Evolutionary conservation across 2,329 filamentous ascomycete species (phyloP).

Genomic region (Monosporascus sp.): DNA sequence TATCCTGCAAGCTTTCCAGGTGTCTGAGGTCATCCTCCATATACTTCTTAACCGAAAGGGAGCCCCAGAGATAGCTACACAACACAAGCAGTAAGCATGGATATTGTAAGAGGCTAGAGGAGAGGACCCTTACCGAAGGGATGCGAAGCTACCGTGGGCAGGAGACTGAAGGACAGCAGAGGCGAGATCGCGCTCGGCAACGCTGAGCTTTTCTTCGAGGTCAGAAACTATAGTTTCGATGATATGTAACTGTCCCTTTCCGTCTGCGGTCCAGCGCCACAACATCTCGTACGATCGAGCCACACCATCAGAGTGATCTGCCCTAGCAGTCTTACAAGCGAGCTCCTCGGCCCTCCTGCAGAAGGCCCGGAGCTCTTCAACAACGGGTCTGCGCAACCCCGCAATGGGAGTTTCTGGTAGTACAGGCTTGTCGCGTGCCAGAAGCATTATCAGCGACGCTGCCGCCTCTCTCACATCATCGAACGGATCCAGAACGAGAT

Average conservation of each 20-base stretch:
- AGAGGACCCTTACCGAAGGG: slow-evolving; percentile 47
- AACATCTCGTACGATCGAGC: slow-evolving; percentile 70
- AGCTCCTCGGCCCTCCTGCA: slow-evolving; percentile 48
- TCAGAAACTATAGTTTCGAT: slow-evolving; percentile 53
- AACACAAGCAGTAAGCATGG: slow-evolving; percentile 5
- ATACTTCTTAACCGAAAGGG: slow-evolving; percentile 38
- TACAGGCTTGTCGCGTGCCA: slow-evolving; percentile 33
- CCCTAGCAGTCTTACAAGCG: slow-evolving; percentile 69
- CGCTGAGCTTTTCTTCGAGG: slow-evolving; percentile 58
- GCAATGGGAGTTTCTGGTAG: slow-evolving; percentile 7
- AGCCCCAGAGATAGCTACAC: slow-evolving; percentile 47
- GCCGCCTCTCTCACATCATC: slow-evolving; percentile 75
- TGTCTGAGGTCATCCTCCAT: slow-evolving; percentile 28
- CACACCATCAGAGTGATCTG: slow-evolving; percentile 88
- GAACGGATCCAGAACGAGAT: slow-evolving; percentile 83
- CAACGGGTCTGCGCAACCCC: slow-evolving; percentile 10
- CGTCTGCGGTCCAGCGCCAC: slow-evolving; percentile 48
- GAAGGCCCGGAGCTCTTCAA: slow-evolving; percentile 39
- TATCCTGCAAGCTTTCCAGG: slow-evolving; percentile 41
- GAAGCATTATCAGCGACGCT: slow-evolving; percentile 45
- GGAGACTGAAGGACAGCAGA: slow-evolving; percentile 61
- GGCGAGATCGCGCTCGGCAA: slow-evolving; percentile 61
- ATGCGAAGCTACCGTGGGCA: slow-evolving; percentile 65
- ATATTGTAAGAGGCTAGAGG: neutral
- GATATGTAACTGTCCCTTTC: slow-evolving; percentile 42